Evolutionary conservation across 1,139 yeast genomes (phyloP).

Genomic region (Yamadazyma membranifaciens): DNA sequence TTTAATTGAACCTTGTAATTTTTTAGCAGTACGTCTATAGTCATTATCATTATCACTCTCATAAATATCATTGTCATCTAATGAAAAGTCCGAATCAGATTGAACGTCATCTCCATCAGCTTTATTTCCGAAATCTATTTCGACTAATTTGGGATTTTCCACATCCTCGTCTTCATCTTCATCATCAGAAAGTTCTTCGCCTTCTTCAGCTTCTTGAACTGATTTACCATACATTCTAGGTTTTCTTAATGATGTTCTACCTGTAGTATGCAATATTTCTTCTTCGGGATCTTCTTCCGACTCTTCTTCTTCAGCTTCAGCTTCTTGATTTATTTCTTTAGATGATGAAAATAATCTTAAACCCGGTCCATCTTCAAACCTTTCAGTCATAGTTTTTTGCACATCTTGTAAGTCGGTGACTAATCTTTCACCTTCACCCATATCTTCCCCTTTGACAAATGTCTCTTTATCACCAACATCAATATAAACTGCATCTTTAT

Average conservation of each 20-base stretch:
- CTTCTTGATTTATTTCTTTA: constrained; percentile 39
- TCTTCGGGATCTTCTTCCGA: constrained; percentile 25
- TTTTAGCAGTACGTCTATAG: constrained; percentile 47
- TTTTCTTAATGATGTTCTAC: constrained; percentile 59
- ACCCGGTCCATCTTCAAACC: constrained; percentile 64
- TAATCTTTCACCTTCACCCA: constrained; percentile 78
- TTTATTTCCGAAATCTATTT: constrained; percentile 47
- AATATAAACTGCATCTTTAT: constrained; percentile 93
- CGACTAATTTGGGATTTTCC: constrained; percentile 37
- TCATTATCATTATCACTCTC: constrained; percentile 16
- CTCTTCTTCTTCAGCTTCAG: constrained; percentile 30
- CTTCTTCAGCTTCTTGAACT: constrained; percentile 46
- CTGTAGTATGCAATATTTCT: constrained; percentile 33
- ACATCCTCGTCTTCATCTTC: constrained; percentile 40
- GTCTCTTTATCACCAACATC: constrained; percentile 69
- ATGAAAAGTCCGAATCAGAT: constrained; percentile 45
- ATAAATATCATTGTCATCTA: constrained; percentile 25
- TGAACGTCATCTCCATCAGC: constrained; percentile 51
- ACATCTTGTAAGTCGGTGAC: constrained; percentile 80
- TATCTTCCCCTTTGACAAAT: constrained; percentile 60
- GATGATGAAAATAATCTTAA: constrained; percentile 68
- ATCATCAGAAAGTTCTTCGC: constrained; percentile 47
- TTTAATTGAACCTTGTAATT: constrained; percentile 36
- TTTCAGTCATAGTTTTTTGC: constrained; percentile 60
- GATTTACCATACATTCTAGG: constrained; percentile 61